Base-by-base conservation (phyloP, 2,329 filamentous ascomycete species). In the Fulvia fulva region DNA sequence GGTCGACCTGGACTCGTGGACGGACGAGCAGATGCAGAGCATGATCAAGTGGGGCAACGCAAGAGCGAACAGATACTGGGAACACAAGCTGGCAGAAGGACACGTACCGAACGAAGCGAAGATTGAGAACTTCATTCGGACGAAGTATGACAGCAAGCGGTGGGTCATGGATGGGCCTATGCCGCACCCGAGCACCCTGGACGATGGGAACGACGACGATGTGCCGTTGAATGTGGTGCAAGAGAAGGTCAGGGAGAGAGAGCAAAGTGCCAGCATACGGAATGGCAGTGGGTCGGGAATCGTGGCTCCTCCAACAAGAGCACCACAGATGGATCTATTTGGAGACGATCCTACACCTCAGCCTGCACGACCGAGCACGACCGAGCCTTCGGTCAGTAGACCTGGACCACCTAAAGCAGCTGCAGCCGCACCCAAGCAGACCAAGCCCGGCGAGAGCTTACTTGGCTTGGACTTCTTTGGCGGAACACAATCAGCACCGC, bases 81-180 rank as follows among this genome's bases (percentile, higher is more conserved):
- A 99, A 77, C 85, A 90, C 62, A 99, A 97, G 78, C 78, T 99
- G 70, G 91, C 93, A 2, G 78, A 88, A 14, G 92, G 92, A 59
- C 94, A 99, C 76, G 86, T 93, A 49, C 94, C 94, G 1, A 96
- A 93, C 22, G 95, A 99, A 79, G 84, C 89, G 66, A 99, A 99
- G 82, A 97, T 99, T 68, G 94, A 99, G 82, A 99, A 97, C 80
- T 99, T 99, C 72, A 97, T 99, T 69, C 87, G 94, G 66, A 99
- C 95, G 57, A 99, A 99, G 77, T 99, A 99, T 76, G 94, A 99
- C 75, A 89, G 94, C 55, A 97, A 96, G 83, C 84, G 95, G 78
- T 99, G 94, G 94, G 89, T 91, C n/a, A 97, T 97, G 92, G 94
- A 99, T 61, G 94, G 94, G 1, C 87, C 86, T 5, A 93, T 95